Conservation (phyloP, 1,284 basidiomycete species). For the Trametes hirsuta region DNA sequence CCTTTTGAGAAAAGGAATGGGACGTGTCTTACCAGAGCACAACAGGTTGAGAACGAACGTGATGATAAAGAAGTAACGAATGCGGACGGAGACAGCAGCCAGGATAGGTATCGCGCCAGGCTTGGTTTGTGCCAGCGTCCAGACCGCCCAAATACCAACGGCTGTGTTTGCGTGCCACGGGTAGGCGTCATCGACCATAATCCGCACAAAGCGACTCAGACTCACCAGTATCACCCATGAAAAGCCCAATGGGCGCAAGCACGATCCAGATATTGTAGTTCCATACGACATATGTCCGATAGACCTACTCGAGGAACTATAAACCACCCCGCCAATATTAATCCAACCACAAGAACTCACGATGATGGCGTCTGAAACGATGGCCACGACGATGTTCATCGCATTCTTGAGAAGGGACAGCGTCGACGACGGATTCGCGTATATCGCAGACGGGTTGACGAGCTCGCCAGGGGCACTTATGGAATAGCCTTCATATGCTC, state of each 20-base stretch:
- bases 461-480: background rate
- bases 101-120: background rate
- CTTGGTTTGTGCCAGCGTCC: background rate
- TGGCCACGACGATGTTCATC: constrained; percentile 3
- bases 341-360: background rate
- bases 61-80: constrained; percentile 10
- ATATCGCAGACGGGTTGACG: background rate
- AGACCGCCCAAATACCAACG: background rate
- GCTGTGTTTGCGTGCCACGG: background rate
- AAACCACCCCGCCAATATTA: too few species aligned
- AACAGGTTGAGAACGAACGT: constrained; percentile 10
- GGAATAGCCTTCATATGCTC: background rate
- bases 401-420: constrained; percentile 7
- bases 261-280: background rate
- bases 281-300: constrained; percentile 7
- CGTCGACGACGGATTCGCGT: constrained; percentile 3
- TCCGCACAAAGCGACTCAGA: too few species aligned
- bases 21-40: background rate
- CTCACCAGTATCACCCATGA: background rate
- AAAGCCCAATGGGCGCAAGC: background rate
- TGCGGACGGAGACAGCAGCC: background rate
- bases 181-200: too few species aligned
- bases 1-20: too few species aligned
- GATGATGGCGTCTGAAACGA: constrained; percentile 9
- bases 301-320: background rate